These are phyloP conservation scores for Ophiostoma novo-ulmi DNA, from an alignment of 2,329 filamentous ascomycete species.

Conservation along the genomic window DNA sequence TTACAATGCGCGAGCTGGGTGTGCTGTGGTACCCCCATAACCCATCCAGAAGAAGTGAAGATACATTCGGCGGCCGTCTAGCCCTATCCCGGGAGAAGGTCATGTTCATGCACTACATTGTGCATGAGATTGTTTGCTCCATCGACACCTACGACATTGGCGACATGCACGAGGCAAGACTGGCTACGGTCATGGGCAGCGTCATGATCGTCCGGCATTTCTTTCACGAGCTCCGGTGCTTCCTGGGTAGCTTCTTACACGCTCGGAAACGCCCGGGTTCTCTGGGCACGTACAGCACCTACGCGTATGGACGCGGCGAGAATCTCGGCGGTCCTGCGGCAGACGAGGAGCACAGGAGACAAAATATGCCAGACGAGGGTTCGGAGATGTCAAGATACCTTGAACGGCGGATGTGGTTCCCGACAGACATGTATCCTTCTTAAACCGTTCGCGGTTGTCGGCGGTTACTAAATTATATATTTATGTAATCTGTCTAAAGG, in stretches of 20 bases:
- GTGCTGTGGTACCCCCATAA: conserved; percentile 64
- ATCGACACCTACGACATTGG: conserved; percentile 74
- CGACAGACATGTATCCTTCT: too few species aligned
- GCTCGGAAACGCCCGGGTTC: conserved; percentile 72
- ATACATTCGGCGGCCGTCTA: too few species aligned
- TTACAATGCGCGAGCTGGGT: conserved; percentile 75
- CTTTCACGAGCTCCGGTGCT: conserved; percentile 77
- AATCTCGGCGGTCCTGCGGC: not conserved
- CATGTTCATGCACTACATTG: conserved; percentile 70
- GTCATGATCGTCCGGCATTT: conserved; percentile 68
- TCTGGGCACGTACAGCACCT: conserved; percentile 62
- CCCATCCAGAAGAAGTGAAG: not conserved
- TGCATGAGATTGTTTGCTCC: conserved; percentile 40
- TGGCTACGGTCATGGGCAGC: conserved; percentile 64
- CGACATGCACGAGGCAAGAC: conserved; percentile 72
- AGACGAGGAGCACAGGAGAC: not conserved
- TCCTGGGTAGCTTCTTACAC: conserved; percentile 73
- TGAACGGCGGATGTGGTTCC: too few species aligned
- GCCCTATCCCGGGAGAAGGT: too few species aligned
- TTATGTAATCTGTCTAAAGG: too few species aligned
- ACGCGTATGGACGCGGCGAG: not conserved
- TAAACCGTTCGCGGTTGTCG: too few species aligned
- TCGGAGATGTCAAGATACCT: too few species aligned
- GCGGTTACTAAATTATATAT: too few species aligned
- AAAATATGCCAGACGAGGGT: not conserved